A percentile compares a stretch with the other conserved stretches of the same genome.
Evolutionary conservation across 148 eudicot species (phyloP).

Genomic region (Rhododendron williamsianum): DNA sequence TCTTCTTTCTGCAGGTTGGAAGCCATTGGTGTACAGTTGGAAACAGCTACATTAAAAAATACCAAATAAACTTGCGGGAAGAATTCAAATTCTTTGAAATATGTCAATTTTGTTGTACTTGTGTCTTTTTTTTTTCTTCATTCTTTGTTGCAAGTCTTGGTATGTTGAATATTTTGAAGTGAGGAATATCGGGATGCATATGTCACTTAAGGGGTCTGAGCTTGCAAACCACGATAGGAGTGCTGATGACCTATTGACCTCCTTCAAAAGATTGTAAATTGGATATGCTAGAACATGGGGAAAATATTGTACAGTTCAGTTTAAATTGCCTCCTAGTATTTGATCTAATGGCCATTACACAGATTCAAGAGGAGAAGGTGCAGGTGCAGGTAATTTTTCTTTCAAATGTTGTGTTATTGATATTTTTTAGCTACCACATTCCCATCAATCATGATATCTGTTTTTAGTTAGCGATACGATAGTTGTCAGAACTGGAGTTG

Average conservation of each 20-base stretch:
- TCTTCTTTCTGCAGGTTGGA: background rate
- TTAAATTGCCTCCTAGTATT: constrained; percentile 2
- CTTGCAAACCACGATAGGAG: background rate
- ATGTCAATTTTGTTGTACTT: background rate
- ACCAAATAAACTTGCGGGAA: background rate
- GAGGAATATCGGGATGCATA: background rate
- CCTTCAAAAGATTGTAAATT: background rate
- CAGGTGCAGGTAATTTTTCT: constrained; percentile 33
- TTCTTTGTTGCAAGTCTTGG: background rate
- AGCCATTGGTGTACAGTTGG: background rate
- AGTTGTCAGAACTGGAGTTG: constrained; percentile 63
- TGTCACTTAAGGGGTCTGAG: background rate
- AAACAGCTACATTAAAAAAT: background rate
- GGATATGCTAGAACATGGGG: background rate
- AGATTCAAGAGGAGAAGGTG: constrained; percentile 40
- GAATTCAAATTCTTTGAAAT: background rate
- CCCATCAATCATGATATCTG: background rate
- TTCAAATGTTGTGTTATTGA: background rate
- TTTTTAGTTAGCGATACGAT: constrained; percentile 24
- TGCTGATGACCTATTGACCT: background rate
- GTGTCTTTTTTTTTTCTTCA: background rate
- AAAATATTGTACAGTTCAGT: background rate
- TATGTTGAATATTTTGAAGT: background rate
- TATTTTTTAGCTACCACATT: background rate
- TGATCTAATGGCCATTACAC: constrained; percentile 10